phyloP scores from a whole-genome alignment of 2,329 filamentous ascomycete genomes.

The Colletotrichum neosansevieriae region DNA sequence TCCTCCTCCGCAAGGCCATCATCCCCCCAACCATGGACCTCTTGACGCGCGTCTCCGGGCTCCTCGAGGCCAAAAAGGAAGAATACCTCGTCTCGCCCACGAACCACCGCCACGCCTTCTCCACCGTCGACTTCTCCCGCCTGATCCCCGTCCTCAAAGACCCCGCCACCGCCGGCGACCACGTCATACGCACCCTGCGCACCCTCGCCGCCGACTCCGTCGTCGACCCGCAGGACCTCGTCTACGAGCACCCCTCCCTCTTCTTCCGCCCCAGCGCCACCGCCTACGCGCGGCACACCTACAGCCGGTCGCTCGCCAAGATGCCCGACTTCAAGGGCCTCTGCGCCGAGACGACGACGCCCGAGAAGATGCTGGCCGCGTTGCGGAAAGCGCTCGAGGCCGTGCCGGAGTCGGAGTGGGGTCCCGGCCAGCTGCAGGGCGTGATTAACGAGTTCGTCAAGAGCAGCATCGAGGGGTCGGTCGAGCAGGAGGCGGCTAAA shows the following conservation, averaged over 20 bases:
- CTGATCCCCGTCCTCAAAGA: slow-evolving; percentile 17
- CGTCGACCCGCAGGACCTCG: slow-evolving; percentile 32
- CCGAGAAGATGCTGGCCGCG: slow-evolving; percentile 21
- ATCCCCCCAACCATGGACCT: slow-evolving; percentile 34
- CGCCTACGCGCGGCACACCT: slow-evolving; percentile 13
- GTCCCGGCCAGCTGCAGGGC: slow-evolving; percentile 26
- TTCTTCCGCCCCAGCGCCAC: slow-evolving; percentile 36
- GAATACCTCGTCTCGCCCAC: slow-evolving; percentile 9
- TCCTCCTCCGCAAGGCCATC: slow-evolving; percentile 30
- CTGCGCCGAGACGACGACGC: background rate
- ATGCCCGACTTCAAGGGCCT: slow-evolving; percentile 6
- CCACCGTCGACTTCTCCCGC: slow-evolving; percentile 16
- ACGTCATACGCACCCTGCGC: slow-evolving; percentile 36
- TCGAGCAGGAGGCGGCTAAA: slow-evolving; percentile 1
- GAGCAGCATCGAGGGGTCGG: background rate
- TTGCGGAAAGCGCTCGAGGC: slow-evolving; percentile 21
- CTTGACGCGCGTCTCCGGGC: slow-evolving; percentile 23
- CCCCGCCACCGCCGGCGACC: slow-evolving; percentile 1
- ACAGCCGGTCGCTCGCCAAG: slow-evolving; percentile 18
- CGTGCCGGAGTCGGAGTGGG: slow-evolving; percentile 34
- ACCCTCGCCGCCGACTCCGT: slow-evolving; percentile 36
- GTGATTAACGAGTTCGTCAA: slow-evolving; percentile 25
- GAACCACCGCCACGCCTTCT: slow-evolving; percentile 27
- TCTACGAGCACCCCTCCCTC: slow-evolving; percentile 39
- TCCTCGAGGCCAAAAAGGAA: background rate